Evolutionary conservation across 2,329 filamentous ascomycete species (phyloP).

Genomic region (Atkinsonella hypoxylon): DNA sequence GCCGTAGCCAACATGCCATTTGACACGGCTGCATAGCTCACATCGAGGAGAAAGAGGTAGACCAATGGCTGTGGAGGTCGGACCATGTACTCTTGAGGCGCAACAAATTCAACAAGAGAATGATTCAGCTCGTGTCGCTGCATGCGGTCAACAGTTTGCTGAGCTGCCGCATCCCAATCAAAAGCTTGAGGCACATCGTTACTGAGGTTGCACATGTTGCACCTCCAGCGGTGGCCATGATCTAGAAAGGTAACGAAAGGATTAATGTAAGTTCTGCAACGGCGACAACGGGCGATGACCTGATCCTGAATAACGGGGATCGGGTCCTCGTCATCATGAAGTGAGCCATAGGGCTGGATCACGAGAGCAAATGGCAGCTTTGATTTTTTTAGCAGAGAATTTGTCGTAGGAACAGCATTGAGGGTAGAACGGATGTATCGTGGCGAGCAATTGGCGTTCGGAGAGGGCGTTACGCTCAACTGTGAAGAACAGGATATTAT

Average conservation of each 20-base stretch:
- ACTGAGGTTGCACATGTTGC: conserved; percentile 98
- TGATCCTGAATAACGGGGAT: conserved; percentile 92
- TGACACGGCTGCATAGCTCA: conserved; percentile 81
- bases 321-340: conserved; percentile 85
- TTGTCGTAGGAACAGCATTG: conserved; percentile 84
- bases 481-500: conserved; percentile 27
- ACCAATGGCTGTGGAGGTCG: conserved; percentile 90
- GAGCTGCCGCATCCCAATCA: conserved; percentile 88
- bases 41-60: conserved; percentile 90
- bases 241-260: conserved; percentile 94
- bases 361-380: conserved; percentile 90
- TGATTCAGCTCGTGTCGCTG: conserved; percentile 88
- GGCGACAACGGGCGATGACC: conserved; percentile 89
- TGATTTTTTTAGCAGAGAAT: conserved; percentile 91
- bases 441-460: conserved; percentile 78
- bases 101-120: conserved; percentile 93
- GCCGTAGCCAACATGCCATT: conserved; percentile 85
- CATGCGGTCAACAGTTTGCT: conserved; percentile 88
- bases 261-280: conserved; percentile 96
- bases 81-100: conserved; percentile 99
- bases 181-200: conserved; percentile 99
- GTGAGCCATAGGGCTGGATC: conserved; percentile 86
- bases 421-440: conserved; percentile 94
- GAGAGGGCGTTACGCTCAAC: conserved; percentile 85
- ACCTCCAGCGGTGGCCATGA: conserved; percentile 94